Base-by-base conservation (phyloP, 148 eudicot species). In the Agrostemma githago region DNA sequence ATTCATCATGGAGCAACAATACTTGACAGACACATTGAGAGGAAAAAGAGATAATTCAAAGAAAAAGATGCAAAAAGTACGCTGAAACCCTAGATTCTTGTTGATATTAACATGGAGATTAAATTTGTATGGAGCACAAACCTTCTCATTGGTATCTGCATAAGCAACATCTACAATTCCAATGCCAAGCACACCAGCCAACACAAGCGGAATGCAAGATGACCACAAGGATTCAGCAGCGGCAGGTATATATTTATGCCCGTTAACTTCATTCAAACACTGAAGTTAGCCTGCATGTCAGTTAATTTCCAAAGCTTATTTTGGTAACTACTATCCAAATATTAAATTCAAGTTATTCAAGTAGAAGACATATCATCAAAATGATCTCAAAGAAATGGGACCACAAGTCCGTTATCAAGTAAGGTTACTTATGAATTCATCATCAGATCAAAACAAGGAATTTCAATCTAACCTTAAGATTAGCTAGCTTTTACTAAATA, bases 131-230 rank as follows among this genome's bases (percentile, higher is more conserved):
- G 3, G 62, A 57, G 60, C 58, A 77, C 87, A 53, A 57, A 90
- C 98, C 98, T 94, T 90, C 77, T 77, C 72, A 58, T n/a, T n/a
- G n/a, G 90, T 78, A 75, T 95, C 96, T 63, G 96, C 98, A 85
- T 83, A 82, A 64, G 90, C 87, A 65, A 87, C 82, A 69, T 84
- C 83, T 41, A 81, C 26, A 48, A 82, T 59, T 38, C 93, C 92
- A 82, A 82, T 75, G 70, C 96, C 97, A 80, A 89, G 81, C 70
- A 90, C 75, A 72, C 92, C 88, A 76, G 90, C 93, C 73, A 87
- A 78, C 19, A 85, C 54, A 17, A 85, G 82, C 37, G 89, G 86
- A 74, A 87, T 17, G 78, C 14, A 56, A 80, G 68, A 62, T 34
- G 75, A 81, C 53, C 66, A 73, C 26, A 75, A 75, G 80, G 66